Conservation (phyloP, 1,284 basidiomycete species). For the Boletus smithii region DNA sequence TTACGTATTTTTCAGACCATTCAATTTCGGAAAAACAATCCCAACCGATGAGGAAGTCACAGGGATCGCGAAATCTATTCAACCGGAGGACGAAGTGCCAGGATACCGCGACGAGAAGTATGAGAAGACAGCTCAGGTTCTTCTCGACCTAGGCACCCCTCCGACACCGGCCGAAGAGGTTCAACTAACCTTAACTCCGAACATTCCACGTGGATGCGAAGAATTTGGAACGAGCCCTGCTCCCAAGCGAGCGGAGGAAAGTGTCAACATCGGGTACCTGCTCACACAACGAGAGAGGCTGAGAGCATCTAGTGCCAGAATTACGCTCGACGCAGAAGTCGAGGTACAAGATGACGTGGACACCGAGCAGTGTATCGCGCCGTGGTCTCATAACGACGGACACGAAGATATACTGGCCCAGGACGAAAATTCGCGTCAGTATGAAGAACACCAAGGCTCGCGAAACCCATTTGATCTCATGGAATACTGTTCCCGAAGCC, state of each 20-base stretch:
- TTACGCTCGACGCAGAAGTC: conserved; percentile 1
- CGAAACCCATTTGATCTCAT: background rate
- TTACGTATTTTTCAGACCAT: conserved; percentile 34
- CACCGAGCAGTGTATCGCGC: background rate
- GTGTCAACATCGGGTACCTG: conserved; percentile 16
- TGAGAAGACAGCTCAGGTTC: conserved; percentile 3
- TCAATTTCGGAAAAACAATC: conserved; percentile 44
- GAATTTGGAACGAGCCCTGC: conserved; percentile 27
- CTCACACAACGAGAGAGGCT: conserved; percentile 27
- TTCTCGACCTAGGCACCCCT: conserved; percentile 12
- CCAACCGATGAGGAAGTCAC: conserved; percentile 47
- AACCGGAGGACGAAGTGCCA: conserved; percentile 18
- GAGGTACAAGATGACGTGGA: background rate
- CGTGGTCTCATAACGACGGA: background rate
- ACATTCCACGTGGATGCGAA: conserved; percentile 19
- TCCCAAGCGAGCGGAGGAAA: conserved; percentile 13
- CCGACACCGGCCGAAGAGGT: conserved; percentile 11
- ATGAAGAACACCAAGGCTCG: background rate
- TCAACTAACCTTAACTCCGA: conserved; percentile 4
- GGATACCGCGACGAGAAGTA: conserved; percentile 18
- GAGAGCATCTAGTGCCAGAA: conserved; percentile 8
- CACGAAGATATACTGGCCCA: background rate
- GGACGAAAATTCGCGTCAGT: background rate
- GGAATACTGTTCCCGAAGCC: background rate
- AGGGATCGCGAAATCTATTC: conserved; percentile 34